Evolutionary conservation across 2,329 filamentous ascomycete genomes (phyloP), one percentile per base, ranked within the genome.

Genomic region (Diaporthe sp.): DNA sequence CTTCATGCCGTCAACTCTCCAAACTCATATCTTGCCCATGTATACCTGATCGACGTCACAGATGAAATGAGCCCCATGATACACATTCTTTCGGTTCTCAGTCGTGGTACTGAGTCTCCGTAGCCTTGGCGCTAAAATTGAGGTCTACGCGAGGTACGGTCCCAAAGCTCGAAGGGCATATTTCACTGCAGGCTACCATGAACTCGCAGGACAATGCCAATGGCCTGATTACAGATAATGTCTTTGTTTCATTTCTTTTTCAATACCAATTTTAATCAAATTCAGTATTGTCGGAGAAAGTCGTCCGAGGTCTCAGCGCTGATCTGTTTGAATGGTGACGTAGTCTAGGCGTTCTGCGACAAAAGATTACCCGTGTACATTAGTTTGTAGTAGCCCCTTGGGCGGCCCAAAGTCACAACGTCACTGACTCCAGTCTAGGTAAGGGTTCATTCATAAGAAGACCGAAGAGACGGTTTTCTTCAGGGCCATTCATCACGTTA

Each of bases 281-380:
- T 34, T 39, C 61, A 47, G n/a, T 15, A 3, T 25, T 20, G 3
- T 22, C 47, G n/a, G 34, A 28, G 34, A 15, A 70, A 42, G 28
- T 28, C 10, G 34, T 22, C 49, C 34, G n/a, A 39, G 15, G 31
- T 25, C 9, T 70, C 9, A 28, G 34, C 4, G 49, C 13, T 39
- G 47, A 42, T 70, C 49, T 42, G n/a, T 31, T 34, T 34, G 15
- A 70, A 42, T 70, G 49, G 65, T 70, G 65, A 70, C 65, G 65
- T 70, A 70, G 65, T 39, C 37, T 44, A 28, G 25, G 28, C 25
- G 42, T 65, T 28, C 34, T 22, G 49, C n/a, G 37, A 61, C 58
- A 63, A 63, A 63, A 44, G 8, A 25, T n/a, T 44, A 28, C 58
- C 9, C 12, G 60, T n/a, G 31, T 63, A 63, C 39, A n/a, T 53